These are phyloP conservation scores for Byssothecium circinans DNA, from an alignment of 2,329 filamentous ascomycete genomes.

Conservation along the genomic window DNA sequence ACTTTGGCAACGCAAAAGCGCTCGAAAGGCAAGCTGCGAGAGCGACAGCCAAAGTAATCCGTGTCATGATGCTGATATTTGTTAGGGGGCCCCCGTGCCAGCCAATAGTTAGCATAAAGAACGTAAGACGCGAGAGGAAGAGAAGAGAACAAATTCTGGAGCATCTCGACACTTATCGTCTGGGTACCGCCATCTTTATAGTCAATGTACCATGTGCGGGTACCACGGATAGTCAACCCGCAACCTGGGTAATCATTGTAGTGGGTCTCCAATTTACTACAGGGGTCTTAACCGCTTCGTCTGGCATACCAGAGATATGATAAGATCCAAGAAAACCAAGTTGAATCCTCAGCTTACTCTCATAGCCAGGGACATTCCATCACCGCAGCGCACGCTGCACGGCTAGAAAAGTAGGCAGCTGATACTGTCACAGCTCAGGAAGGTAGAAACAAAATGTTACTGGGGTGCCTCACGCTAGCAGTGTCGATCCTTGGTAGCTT, in stretches of 20 bases:
- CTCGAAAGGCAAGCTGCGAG: conserved; percentile 3
- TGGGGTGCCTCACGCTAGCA: conserved; percentile 7
- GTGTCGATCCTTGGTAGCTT: conserved; percentile 7
- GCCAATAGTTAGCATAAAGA: not conserved
- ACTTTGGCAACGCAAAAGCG: conserved; percentile 7
- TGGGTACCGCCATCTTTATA: not conserved
- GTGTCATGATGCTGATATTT: conserved; percentile 2
- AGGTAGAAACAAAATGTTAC: conserved; percentile 22
- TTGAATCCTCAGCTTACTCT: not conserved
- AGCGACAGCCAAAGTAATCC: conserved; percentile 4
- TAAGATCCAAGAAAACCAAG: not conserved
- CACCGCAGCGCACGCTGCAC: not conserved
- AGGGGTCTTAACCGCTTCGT: not conserved
- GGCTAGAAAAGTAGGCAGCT: not conserved
- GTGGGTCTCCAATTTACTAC: not conserved
- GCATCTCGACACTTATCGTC: not conserved
- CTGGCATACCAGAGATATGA: not conserved
- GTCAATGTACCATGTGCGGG: conserved; percentile 1
- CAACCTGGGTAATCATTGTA: not conserved
- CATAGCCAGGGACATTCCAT: not conserved
- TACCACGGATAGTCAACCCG: not conserved
- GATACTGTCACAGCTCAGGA: conserved; percentile 13
- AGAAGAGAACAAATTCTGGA: not conserved
- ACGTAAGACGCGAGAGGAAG: not conserved
- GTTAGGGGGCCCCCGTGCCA: not conserved